These are phyloP conservation scores for Phytophthora palmivora DNA, from an alignment of 352 stramenopile genomes.

Conservation along the genomic window DNA sequence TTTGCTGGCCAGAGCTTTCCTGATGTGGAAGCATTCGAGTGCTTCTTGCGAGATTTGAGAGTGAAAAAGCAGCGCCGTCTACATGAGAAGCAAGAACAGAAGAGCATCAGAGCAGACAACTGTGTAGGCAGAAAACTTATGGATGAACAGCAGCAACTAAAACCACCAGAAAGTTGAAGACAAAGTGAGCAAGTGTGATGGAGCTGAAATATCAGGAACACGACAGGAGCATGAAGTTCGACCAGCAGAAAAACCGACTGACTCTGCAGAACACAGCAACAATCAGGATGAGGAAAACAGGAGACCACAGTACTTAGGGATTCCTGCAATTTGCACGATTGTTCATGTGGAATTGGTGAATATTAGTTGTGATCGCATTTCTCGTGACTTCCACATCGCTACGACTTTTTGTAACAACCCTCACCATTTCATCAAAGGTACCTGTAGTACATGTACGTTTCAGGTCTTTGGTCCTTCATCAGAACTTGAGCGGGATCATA, in stretches of 20 bases:
- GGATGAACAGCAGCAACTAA: slow-evolving; percentile 16
- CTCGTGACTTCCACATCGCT: slow-evolving; percentile 11
- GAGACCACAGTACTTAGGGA: slow-evolving; percentile 9
- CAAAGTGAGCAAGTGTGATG: slow-evolving; percentile 7
- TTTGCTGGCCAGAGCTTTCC: slow-evolving; percentile 58
- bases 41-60: slow-evolving; percentile 55
- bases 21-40: slow-evolving; percentile 57
- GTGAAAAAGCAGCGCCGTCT: slow-evolving; percentile 28
- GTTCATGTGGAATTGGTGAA: slow-evolving; percentile 23
- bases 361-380: slow-evolving; percentile 19
- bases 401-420: slow-evolving; percentile 4
- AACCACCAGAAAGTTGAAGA: slow-evolving; percentile 24
- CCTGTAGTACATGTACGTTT: neutral
- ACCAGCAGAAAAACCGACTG: slow-evolving; percentile 7
- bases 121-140: neutral
- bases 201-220: neutral
- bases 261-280: neutral
- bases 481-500: slow-evolving; percentile 68
- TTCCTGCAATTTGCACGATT: neutral
- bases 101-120: slow-evolving; percentile 4
- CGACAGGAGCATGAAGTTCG: slow-evolving; percentile 15
- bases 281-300: slow-evolving; percentile 10
- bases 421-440: neutral
- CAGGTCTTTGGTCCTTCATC: slow-evolving; percentile 9
- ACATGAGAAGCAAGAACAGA: slow-evolving; percentile 17